Evolutionary conservation across 441 rosid genomes (phyloP), one percentile per base, ranked within the genome.

Genomic region (Melastoma candidum): DNA sequence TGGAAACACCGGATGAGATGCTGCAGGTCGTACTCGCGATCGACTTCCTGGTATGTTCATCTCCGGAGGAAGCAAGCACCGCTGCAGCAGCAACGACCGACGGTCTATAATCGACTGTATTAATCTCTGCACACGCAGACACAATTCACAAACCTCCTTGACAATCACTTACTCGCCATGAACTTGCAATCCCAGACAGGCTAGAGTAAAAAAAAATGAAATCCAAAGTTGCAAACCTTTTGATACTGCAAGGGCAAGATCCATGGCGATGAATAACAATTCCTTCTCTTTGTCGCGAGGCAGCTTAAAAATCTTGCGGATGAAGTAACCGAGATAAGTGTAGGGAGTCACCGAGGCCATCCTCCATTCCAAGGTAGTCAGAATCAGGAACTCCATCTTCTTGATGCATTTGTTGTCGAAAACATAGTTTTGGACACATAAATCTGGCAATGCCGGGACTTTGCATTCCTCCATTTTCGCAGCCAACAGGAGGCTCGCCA

Each of bases 381-480:
- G 66, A 24, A 90, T 77, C 74, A 90, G 26, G 39, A 90, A 48
- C 68, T 90, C 95, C 72, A 87, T 83, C 70, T 70, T 84, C 59
- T 58, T 77, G 41, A 90, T 81, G 59, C 76, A 81, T 54, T 71
- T 59, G 13, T 64, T 67, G 51, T 83, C 77, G 26, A 84, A 83
- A 63, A 68, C 64, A 53, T 57, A 83, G 57, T 74, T 81, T 51
- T 76, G 70, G 53, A 70, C 57, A 9, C 65, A 69, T 57, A 77
- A 78, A 53, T 82, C 81, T 17, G 90, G 78, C 52, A 87, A 71
- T 4, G 76, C 44, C 12, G 97, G 95, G 10, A 78, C 96, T 24
- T 53, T 63, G 12, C 81, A 49, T 51, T 90, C 97, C 63, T 83
- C 97, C 86, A 87, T 84, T 59, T 90, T 90, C 7, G 92, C 90